Base-by-base conservation (phyloP, 2,329 filamentous ascomycete genomes). In the Coniochaeta hoffmannii region DNA sequence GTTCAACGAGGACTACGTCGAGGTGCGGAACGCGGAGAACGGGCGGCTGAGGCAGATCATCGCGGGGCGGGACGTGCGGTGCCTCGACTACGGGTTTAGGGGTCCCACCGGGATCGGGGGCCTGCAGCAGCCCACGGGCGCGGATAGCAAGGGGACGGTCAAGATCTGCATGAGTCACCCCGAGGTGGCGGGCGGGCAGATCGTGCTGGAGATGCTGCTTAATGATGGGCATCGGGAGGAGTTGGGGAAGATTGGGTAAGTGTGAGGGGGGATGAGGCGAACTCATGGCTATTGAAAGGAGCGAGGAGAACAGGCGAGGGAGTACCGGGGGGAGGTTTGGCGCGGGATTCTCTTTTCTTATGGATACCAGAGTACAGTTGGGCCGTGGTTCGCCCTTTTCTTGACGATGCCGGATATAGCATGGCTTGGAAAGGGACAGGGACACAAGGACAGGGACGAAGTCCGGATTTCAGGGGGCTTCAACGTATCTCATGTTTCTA, bases 121-220 rank as follows among this genome's bases (percentile, higher is more conserved):
- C 12, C 49, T 60, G 50, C 61, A 62, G 51, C 60, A 56, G 6
- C 53, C 53, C 14, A 22, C 24, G 36, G 56, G 56, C 36, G 56
- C 76, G 54, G 77, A 74, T 57, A 80, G 78, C 38, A 83, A 86
- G 61, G 83, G 89, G 55, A 96, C 89, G 1, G 87, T 97, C 65
- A 99, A 99, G 81, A 83, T 99, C 63, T 88, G 87, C 64, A 92
- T 99, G 89, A 89, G 90, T 66, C 94, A 99, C 74, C 94, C 94
- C 0, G 89, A 96, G 72, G 78, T 88, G 60, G 82, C 90, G 57
- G 85, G 88, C 53, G 87, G 85, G 66, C 92, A 97, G 75, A 85
- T 99, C 61, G 86, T 99, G 60, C 77, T 97, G 60, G 94, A 99
- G 74, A 80, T 99, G 80, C 74, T 96, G 61, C 80, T 97, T 63